These are phyloP conservation scores for Xylaria scruposa DNA, from an alignment of 495 filamentous ascomycete species.

Conservation along the genomic window DNA sequence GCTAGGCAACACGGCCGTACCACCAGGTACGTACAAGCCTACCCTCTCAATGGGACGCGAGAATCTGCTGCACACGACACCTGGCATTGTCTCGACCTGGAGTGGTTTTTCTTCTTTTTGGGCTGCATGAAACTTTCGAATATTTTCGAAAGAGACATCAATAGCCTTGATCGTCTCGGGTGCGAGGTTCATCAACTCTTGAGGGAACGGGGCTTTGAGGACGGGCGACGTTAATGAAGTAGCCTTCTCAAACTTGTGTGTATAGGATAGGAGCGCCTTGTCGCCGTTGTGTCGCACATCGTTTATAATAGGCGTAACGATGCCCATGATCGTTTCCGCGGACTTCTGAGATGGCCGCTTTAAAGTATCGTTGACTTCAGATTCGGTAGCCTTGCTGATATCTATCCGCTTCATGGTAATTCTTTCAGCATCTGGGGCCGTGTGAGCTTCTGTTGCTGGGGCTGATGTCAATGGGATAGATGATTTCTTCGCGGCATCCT, in stretches of 20 bases:
- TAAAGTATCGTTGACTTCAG: constrained; percentile 72
- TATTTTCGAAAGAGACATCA: constrained; percentile 91
- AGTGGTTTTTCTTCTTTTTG: constrained; percentile 79
- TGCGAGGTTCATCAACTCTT: constrained; percentile 81
- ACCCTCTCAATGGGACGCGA: constrained; percentile 91
- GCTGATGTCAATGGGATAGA: constrained; percentile 32
- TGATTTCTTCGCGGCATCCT: constrained; percentile 43
- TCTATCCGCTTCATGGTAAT: constrained; percentile 86
- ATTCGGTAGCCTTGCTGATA: constrained; percentile 62
- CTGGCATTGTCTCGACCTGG: constrained; percentile 94
- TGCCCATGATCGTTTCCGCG: constrained; percentile 84
- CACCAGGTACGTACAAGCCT: constrained; percentile 92
- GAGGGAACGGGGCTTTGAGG: constrained; percentile 83
- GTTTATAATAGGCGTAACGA: constrained; percentile 89
- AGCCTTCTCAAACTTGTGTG: constrained; percentile 96
- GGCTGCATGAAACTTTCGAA: constrained; percentile 88
- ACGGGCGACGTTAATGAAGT: constrained; percentile 88
- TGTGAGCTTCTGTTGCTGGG: constrained; percentile 41
- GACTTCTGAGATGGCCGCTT: constrained; percentile 92
- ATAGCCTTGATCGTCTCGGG: constrained; percentile 88
- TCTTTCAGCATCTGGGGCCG: constrained; percentile 62
- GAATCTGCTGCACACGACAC: constrained; percentile 93
- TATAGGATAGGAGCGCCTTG: constrained; percentile 85
- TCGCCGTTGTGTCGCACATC: constrained; percentile 83
- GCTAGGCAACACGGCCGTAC: constrained; percentile 92